phyloP scores from a whole-genome alignment of 306 rosid genomes.

The Rubus parviflorus region DNA sequence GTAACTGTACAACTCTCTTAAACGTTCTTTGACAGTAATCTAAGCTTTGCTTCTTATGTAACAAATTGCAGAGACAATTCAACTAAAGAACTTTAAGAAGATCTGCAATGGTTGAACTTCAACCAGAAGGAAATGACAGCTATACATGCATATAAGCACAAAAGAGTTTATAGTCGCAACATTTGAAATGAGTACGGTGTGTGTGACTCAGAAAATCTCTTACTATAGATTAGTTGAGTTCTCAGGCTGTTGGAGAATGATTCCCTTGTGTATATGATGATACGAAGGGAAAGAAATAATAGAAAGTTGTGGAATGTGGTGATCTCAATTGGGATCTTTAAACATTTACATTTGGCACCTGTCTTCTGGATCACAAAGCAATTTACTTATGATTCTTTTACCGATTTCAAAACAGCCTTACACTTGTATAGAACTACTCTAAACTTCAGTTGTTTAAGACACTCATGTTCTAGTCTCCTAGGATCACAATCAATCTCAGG shows the following conservation, averaged over 20 bases:
- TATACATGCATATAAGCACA: conserved; percentile 36
- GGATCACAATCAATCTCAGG: conserved; percentile 19
- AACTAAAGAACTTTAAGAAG: neutral
- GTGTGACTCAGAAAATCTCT: neutral
- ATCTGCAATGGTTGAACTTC: conserved; percentile 11
- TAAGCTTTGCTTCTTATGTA: neutral
- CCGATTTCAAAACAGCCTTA: neutral
- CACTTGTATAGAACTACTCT: neutral
- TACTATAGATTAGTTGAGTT: neutral
- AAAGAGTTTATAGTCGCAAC: conserved; percentile 18
- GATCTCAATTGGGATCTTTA: neutral
- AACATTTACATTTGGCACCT: neutral
- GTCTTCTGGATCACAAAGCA: neutral
- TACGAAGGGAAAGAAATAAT: neutral
- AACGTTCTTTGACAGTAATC: neutral
- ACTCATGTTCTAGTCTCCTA: neutral
- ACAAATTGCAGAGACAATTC: neutral
- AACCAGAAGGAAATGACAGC: conserved; percentile 17
- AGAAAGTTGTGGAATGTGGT: neutral
- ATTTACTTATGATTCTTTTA: neutral
- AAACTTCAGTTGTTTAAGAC: neutral
- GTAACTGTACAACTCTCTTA: neutral
- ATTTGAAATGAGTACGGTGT: neutral
- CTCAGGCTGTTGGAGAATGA: neutral
- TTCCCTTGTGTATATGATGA: neutral